A percentile compares a stretch with the other conserved stretches of the same genome.
These are phyloP conservation scores for Diaporthe sp. DNA, from an alignment of 2,329 filamentous ascomycete genomes.

Conservation along the genomic window DNA sequence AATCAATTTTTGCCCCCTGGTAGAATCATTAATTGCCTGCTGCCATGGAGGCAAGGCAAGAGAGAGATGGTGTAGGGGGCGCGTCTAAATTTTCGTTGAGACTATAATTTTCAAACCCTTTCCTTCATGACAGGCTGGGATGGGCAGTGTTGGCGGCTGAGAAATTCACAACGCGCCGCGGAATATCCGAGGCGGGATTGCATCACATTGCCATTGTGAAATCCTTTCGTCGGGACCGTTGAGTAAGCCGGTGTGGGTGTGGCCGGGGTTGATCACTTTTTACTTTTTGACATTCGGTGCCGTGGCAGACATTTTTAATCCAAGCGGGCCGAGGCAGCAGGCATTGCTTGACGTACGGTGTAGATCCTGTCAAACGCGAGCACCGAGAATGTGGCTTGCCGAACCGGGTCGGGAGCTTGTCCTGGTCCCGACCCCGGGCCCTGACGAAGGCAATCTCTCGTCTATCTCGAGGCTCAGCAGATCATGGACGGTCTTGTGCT, in stretches of 20 bases:
- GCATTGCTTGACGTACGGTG: not conserved
- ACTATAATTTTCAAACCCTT: not conserved
- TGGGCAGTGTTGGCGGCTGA: not conserved
- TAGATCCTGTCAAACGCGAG: conserved; percentile 22
- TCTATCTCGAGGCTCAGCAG: conserved; percentile 5
- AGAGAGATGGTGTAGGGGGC: not conserved
- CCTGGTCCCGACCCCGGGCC: conserved; percentile 6
- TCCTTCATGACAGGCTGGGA: not conserved
- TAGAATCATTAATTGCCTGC: not conserved
- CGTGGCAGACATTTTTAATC: conserved; percentile 21
- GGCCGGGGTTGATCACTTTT: not conserved
- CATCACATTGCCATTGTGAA: not conserved
- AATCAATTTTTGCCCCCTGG: not conserved
- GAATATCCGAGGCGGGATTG: conserved; percentile 9
- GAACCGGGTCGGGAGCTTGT: conserved; percentile 9
- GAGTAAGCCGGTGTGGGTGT: conserved; percentile 6
- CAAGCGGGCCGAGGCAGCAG: not conserved
- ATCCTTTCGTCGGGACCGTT: not conserved
- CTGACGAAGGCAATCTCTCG: conserved; percentile 11
- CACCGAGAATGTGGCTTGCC: conserved; percentile 1
- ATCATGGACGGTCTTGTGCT: not conserved
- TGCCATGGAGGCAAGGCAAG: not conserved
- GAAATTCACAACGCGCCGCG: not conserved
- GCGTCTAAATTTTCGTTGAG: not conserved
- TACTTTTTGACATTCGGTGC: not conserved